Base-by-base conservation (phyloP, 31 red algal genomes). In the Asparagopsis taxiformis region DNA sequence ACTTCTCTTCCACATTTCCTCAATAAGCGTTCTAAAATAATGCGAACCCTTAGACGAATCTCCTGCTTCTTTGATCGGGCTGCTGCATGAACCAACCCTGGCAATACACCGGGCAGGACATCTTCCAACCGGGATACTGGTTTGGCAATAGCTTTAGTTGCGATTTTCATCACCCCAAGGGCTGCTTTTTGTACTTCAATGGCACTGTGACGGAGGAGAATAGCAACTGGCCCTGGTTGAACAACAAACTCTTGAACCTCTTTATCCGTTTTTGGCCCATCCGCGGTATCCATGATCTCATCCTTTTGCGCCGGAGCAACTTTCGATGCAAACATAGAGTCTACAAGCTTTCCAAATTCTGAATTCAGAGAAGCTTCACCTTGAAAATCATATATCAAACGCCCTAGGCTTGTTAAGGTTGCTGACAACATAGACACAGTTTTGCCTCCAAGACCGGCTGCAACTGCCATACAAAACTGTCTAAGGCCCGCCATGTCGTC, bases 1-100 rank as follows among this genome's bases (percentile, higher is more conserved):
- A 50, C 52, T 33, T 88, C 91, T 25, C 62, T 58, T 20, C 91
- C 84, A 58, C 82, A 88, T 65, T 83, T 88, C 32, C 77, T 57
- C 32, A 94, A 41, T 22, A 88, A 34, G 4, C 91, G 67, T 74
- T 94, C 91, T 36, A 94, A 68, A 9, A 94, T 70, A 31, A 94
- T 68, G 39, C 91, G 53, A 19, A 94, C 91, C 65, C 77, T 56
- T 39, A 94, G 64, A 7, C 82, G 68, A 25, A 62, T 66, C 36
- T 94, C 91, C 54, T 81, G 66, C 69, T 91, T 91, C 32, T 72
- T 77, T 21, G 88, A 82, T 19, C 60, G 51, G 28, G 88, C 88
- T 3, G 88, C 64, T 24, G 70, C 78, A 33, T 70, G 59, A 10
- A 91, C 77, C 3, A 91, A 65, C 15, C 78, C 88, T 19, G 88